A percentile compares a stretch with the other conserved stretches of the same genome.
phyloP scores from a whole-genome alignment of 2,329 filamentous ascomycete species.

The Cordyceps cateniannulata region DNA sequence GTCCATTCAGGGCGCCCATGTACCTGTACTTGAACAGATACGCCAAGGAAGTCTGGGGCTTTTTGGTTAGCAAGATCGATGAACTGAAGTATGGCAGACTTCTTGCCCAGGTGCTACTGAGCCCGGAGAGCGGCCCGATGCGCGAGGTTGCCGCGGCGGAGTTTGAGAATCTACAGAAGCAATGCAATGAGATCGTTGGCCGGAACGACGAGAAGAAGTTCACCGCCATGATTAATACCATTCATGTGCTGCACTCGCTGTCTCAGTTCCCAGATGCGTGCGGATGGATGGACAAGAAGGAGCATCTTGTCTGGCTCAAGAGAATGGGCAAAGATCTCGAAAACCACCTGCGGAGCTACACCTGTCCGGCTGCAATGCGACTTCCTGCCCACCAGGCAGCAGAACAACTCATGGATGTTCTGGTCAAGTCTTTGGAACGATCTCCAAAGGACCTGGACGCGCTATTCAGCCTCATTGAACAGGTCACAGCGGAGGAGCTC shows the following conservation, averaged over 20 bases:
- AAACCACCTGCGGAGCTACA: constrained; percentile 62
- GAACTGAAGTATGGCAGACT: constrained; percentile 86
- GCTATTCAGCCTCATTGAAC: constrained; percentile 77
- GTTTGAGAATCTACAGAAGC: constrained; percentile 63
- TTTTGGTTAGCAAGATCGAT: constrained; percentile 72
- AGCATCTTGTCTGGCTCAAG: constrained; percentile 54
- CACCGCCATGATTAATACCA: constrained; percentile 72
- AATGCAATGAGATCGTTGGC: constrained; percentile 55
- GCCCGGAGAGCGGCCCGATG: constrained; percentile 67
- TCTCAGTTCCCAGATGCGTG: constrained; percentile 58
- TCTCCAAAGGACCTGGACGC: constrained; percentile 73
- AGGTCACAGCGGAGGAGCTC: constrained; percentile 75
- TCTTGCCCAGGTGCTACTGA: constrained; percentile 76
- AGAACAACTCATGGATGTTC: constrained; percentile 79
- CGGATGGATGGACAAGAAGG: constrained; percentile 65
- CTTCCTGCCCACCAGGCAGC: constrained; percentile 83
- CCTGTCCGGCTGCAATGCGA: constrained; percentile 64
- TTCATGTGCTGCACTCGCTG: constrained; percentile 78
- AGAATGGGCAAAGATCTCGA: constrained; percentile 73
- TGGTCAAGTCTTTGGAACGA: constrained; percentile 71
- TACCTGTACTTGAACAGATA: constrained; percentile 94
- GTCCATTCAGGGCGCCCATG: constrained; percentile 83
- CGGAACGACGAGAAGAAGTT: constrained; percentile 64
- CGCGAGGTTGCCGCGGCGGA: constrained; percentile 69
- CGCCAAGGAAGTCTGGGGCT: constrained; percentile 76